phyloP scores from a whole-genome alignment of 2,329 filamentous ascomycete species.

The Microdochium paspali region DNA sequence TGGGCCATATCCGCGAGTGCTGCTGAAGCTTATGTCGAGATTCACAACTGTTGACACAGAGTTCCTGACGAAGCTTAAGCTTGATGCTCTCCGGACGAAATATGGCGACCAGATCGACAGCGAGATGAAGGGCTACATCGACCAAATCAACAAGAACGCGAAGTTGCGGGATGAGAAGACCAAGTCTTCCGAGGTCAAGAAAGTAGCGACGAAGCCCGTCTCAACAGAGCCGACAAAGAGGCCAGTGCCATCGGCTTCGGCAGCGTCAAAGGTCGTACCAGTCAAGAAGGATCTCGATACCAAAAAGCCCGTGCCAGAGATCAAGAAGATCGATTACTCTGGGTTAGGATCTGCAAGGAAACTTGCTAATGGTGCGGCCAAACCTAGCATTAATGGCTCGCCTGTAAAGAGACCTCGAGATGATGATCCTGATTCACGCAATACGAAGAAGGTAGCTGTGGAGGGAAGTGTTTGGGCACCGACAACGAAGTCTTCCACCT shows the following conservation, averaged over 20 bases:
- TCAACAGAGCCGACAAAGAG: slow-evolving; percentile 9
- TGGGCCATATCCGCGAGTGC: neutral
- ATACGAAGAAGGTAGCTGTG: slow-evolving; percentile 11
- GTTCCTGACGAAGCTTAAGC: slow-evolving; percentile 52
- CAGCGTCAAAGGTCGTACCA: slow-evolving; percentile 3
- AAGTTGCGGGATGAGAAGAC: slow-evolving; percentile 5
- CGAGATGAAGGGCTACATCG: slow-evolving; percentile 13
- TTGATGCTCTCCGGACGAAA: slow-evolving; percentile 55
- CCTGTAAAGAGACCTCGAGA: slow-evolving; percentile 5
- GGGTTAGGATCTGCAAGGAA: slow-evolving; percentile 18
- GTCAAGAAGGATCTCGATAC: slow-evolving; percentile 5
- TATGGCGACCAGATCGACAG: slow-evolving; percentile 48
- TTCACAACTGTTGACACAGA: slow-evolving; percentile 54
- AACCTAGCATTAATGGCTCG: neutral
- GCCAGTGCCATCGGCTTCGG: slow-evolving; percentile 6
- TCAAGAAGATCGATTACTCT: slow-evolving; percentile 15
- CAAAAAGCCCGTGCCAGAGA: slow-evolving; percentile 6
- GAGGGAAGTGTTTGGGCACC: slow-evolving; percentile 16
- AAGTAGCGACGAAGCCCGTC: neutral
- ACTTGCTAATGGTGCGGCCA: slow-evolving; percentile 3
- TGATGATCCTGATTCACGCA: slow-evolving; percentile 4
- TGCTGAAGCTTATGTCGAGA: slow-evolving; percentile 42
- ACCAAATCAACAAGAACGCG: slow-evolving; percentile 11
- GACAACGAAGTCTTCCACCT: slow-evolving; percentile 13
- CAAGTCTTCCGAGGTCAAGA: neutral